phyloP scores from a whole-genome alignment of 2,329 filamentous ascomycete genomes.

The Ophiostoma ulmi region DNA sequence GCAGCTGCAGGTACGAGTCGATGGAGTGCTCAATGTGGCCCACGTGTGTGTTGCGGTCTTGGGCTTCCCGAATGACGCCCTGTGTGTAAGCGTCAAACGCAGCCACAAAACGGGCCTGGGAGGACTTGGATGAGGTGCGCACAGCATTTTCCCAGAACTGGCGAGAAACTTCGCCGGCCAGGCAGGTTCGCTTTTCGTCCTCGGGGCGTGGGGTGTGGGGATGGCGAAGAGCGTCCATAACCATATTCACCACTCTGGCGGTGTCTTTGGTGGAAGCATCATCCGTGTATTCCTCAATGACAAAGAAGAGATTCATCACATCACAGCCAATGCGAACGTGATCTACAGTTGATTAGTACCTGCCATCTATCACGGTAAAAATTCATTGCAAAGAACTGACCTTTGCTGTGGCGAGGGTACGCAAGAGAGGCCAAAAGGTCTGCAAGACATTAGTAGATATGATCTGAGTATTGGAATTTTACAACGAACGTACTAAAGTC shows the following conservation, averaged over 20 bases:
- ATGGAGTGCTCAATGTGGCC: neutral
- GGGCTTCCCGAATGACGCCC: conserved; percentile 29
- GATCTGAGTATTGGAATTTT: neutral
- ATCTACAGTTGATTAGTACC: conserved; percentile 14
- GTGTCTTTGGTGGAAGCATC: conserved; percentile 20
- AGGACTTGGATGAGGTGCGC: conserved; percentile 26
- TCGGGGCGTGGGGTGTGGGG: conserved; percentile 26
- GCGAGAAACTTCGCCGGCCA: conserved; percentile 28
- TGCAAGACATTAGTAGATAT: neutral
- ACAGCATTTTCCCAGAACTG: conserved; percentile 31
- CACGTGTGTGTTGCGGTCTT: conserved; percentile 23
- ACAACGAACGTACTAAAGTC: conserved; percentile 20
- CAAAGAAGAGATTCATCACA: conserved; percentile 32
- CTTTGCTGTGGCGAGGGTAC: neutral
- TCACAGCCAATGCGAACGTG: conserved; percentile 27
- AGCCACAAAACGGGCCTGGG: conserved; percentile 29
- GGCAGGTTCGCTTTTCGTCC: conserved; percentile 23
- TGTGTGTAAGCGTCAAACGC: conserved; percentile 30
- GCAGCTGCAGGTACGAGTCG: conserved; percentile 28
- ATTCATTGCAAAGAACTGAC: neutral
- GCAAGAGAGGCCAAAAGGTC: conserved; percentile 23
- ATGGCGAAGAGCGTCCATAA: conserved; percentile 29
- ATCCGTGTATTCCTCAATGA: conserved; percentile 31
- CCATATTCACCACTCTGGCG: conserved; percentile 17
- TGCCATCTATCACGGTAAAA: no score